phyloP scores from a whole-genome alignment of 1,139 yeast genomes.

The Suhomyces choctaworum region DNA sequence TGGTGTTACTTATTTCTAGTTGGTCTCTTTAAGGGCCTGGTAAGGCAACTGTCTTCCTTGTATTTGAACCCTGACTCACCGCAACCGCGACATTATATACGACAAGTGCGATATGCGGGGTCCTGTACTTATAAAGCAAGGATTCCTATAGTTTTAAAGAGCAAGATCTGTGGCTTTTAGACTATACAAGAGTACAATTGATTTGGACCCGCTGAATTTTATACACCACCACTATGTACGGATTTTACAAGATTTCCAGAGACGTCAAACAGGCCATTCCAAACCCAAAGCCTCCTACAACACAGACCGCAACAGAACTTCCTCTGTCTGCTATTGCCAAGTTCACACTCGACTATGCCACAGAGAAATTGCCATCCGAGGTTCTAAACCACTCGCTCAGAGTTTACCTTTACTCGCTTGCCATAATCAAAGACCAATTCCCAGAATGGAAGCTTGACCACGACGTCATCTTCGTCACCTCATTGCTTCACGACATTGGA shows the following conservation, averaged over 20 bases:
- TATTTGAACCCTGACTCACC: too few relatives aligned
- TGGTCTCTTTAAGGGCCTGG: too few relatives aligned
- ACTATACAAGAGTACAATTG: neutral
- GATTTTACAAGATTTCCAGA: conserved; percentile 34
- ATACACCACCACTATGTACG: conserved; percentile 26
- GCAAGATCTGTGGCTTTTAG: too few relatives aligned
- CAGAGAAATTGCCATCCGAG: conserved; percentile 25
- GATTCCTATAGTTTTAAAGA: too few relatives aligned
- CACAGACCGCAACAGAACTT: conserved; percentile 23
- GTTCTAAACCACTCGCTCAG: conserved; percentile 37
- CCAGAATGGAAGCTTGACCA: conserved; percentile 35
- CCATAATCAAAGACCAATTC: conserved; percentile 40
- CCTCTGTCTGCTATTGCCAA: conserved; percentile 26
- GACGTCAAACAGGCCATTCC: conserved; percentile 32
- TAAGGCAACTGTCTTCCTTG: too few relatives aligned
- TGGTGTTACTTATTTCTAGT: too few relatives aligned
- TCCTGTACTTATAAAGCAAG: too few relatives aligned
- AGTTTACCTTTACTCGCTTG: conserved; percentile 34
- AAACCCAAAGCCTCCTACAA: conserved; percentile 27
- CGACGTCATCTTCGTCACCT: conserved; percentile 34
- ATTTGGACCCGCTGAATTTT: too few relatives aligned
- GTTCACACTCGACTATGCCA: conserved; percentile 27
- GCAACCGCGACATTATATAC: too few relatives aligned
- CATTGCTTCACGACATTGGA: conserved; percentile 40
- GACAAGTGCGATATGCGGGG: too few relatives aligned